Evolutionary conservation across 1,284 basidiomycete genomes (phyloP), one percentile per base, ranked within the genome.

Genomic region (Baeospora myosura): DNA sequence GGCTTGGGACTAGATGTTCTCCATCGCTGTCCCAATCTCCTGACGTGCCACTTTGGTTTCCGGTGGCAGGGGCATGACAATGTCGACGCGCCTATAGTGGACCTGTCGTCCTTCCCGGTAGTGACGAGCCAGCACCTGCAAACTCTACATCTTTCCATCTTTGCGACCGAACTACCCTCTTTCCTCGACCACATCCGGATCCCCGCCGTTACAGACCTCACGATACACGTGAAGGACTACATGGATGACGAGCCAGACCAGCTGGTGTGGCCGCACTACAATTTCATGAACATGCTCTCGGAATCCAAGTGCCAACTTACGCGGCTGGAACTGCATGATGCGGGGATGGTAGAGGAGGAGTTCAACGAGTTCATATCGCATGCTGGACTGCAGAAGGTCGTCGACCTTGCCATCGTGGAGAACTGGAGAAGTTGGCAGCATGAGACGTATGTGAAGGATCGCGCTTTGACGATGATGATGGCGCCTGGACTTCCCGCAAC

Each of bases 271-370:
- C 58, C 59, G 8, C 56, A 61, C 26, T 22, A 33, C 38, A 49
- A 50, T n/a, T 60, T 62, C 38, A 42, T 54, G 24, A 46, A 47
- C 21, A 58, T 62, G 35, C 51, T 62, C 29, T 43, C 46, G 31
- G 51, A 57, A 7, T 64, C 63, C 3, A 45, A 43, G 22, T 58
- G 56, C 41, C 47, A 41, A 23, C 51, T 61, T 14, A 35, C 41
- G 14, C 49, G 55, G 25, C 52, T 64, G 11, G 54, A 54, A 45
- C 42, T 63, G 8, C 52, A 56, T 41, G 58, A 62, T 17, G 58
- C 59, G 8, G 57, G 61, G 17, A 57, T 62, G 45, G 47, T 44
- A 14, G 51, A 49, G 30, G 41, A 49, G 12, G 50, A 61, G 36
- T 60, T 60, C 41, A 47, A 49, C 22, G 47, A 51, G 17, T 56